Percentiles rank a stretch among this genome's conserved stretches.
These are phyloP conservation scores for Pisolithus tinctorius DNA, from an alignment of 768 basidiomycete genomes.

Conservation along the genomic window DNA sequence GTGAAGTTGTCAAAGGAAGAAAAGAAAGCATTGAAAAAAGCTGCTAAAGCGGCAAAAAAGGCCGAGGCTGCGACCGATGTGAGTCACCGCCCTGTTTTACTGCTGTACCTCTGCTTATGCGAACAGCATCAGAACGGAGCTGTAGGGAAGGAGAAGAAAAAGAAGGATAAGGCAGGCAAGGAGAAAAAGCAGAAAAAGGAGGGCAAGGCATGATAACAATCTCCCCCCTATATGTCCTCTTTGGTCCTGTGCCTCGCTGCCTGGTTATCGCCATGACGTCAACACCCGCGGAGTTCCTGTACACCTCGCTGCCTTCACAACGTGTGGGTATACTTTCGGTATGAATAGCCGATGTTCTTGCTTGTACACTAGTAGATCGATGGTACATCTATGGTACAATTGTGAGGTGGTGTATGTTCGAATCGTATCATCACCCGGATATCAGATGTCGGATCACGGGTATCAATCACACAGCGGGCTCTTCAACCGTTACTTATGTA, in stretches of 20 bases:
- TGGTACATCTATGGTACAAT: neutral
- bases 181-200: conserved; percentile 57
- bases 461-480: neutral
- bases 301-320: neutral
- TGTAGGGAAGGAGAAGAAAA: conserved; percentile 30
- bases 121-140: conserved; percentile 22
- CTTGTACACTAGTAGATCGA: neutral
- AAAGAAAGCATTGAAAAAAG: conserved; percentile 80
- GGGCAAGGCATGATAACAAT: conserved; percentile 29
- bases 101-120: conserved; percentile 4
- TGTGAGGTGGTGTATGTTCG: neutral
- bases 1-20: conserved; percentile 77
- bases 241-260: neutral
- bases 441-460: neutral
- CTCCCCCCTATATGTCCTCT: neutral
- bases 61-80: conserved; percentile 30
- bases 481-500: neutral
- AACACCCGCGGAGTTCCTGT: neutral
- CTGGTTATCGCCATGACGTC: neutral
- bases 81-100: conserved; percentile 13
- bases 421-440: neutral
- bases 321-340: neutral
- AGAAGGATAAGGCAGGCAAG: conserved; percentile 33
- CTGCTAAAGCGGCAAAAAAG: conserved; percentile 58
- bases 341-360: neutral